phyloP scores from a whole-genome alignment of 2,329 filamentous ascomycete genomes.

The Trichophyton schoenleinii region DNA sequence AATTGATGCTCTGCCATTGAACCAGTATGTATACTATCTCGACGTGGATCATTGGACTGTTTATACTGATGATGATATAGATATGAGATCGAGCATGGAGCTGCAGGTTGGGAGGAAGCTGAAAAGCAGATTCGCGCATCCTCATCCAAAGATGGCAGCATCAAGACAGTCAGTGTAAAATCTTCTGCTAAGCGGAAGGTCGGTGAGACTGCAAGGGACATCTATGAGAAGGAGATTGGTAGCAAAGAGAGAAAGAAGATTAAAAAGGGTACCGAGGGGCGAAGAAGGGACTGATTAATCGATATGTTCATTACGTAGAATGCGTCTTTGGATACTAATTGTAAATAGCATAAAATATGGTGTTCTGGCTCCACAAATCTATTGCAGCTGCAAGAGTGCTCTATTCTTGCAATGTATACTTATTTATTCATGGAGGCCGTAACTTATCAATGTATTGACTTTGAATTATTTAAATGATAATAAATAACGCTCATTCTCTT shows the following conservation, averaged over 20 bases:
- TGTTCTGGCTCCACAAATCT: neutral
- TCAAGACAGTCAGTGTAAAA: constrained; percentile 60
- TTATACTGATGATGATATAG: constrained; percentile 20
- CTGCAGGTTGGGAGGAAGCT: constrained; percentile 44
- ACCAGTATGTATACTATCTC: constrained; percentile 50
- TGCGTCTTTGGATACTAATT: neutral
- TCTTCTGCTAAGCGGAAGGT: constrained; percentile 64
- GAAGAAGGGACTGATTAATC: constrained; percentile 18
- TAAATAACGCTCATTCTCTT: neutral
- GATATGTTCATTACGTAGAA: neutral
- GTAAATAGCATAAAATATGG: neutral
- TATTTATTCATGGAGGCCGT: neutral
- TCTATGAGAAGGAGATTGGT: constrained; percentile 33
- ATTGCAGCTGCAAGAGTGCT: neutral
- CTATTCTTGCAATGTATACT: neutral
- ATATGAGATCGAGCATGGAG: constrained; percentile 37
- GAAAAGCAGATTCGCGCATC: constrained; percentile 61
- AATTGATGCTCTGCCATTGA: constrained; percentile 80
- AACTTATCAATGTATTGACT: neutral
- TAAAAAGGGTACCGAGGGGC: constrained; percentile 33
- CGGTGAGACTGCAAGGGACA: constrained; percentile 40
- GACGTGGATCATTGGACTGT: neutral
- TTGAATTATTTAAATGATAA: neutral
- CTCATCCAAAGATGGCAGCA: constrained; percentile 37
- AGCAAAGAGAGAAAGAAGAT: constrained; percentile 34